Evolutionary conservation across 495 filamentous ascomycete species (phyloP), one percentile per base, ranked within the genome.

Genomic region (Chaetomium fimeti): DNA sequence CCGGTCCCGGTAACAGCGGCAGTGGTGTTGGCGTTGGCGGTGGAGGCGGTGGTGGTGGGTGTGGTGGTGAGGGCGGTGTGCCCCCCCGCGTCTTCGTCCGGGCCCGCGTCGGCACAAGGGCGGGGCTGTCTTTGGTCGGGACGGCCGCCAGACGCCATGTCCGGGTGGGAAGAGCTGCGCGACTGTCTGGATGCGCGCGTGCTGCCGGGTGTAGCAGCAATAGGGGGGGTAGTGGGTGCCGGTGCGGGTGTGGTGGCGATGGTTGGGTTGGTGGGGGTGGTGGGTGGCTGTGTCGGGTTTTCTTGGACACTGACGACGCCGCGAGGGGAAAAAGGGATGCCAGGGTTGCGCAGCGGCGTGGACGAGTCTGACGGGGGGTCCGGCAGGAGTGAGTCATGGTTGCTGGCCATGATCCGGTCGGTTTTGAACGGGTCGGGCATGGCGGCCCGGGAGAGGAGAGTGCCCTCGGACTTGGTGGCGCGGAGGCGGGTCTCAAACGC

Each of bases 401-500:
- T 56, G 48, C 65, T 52, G 32, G 61, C 58, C 55, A 67, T 27
- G 9, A 69, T 27, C 6, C 51, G 60, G 32, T 62, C 61, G 11
- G 62, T 29, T n/a, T 57, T 60, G 55, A 66, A 68, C 20, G 66
- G 66, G 32, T 69, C 32, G 32, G 32, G 29, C 29, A 7, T 11
- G 6, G 32, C 12, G 32, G 32, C 5, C 32, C 32, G 32, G 6
- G 32, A 36, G 32, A 36, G 32, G 8, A 36, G 32, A 11, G 32
- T 9, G 32, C 32, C 63, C 11, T 42, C n/a, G 12, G 29, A 18
- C 27, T 57, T 45, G 32, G 57, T 7, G 60, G 53, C 24, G 3
- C 52, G 52, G 15, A 62, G 8, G 45, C 65, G 61, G 8, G 45
- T 8, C 9, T 48, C 45, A 8, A 48, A 24, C 47, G 6, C 47